Evolutionary conservation across 129 eudicot species (phyloP).

Genomic region (Dittrichia graveolens): DNA sequence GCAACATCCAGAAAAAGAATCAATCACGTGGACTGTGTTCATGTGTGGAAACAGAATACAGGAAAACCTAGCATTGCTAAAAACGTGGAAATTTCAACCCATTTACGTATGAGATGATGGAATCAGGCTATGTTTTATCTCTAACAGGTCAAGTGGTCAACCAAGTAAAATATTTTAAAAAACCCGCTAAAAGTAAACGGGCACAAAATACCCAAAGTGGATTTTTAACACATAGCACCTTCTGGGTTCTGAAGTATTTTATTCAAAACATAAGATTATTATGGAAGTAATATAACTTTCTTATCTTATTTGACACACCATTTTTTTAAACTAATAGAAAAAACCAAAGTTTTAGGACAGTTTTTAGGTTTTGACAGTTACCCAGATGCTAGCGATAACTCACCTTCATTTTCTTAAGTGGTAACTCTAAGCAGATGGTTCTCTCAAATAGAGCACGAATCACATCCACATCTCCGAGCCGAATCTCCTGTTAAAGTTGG

Average conservation of each 20-base stretch:
- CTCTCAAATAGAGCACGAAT: conserved; percentile 87
- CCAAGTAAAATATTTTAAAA: too few relatives aligned
- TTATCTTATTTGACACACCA: not conserved
- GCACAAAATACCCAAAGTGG: not conserved
- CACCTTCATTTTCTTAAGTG: conserved; percentile 82
- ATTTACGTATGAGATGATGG: not conserved
- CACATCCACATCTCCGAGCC: conserved; percentile 67
- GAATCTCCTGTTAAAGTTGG: conserved; percentile 60
- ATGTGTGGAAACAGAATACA: not conserved
- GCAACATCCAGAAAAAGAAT: conserved; percentile 31
- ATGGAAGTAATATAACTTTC: not conserved
- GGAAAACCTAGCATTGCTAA: not conserved
- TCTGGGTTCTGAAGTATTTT: not conserved
- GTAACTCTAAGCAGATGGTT: conserved; percentile 75
- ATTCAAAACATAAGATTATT: not conserved
- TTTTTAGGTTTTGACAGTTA: too few relatives aligned
- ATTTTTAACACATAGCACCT: not conserved
- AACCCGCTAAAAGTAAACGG: too few relatives aligned
- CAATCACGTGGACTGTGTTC: not conserved
- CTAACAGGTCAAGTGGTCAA: too few relatives aligned
- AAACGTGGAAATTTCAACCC: not conserved
- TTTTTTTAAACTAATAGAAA: not conserved
- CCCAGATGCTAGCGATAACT: conserved; percentile 1
- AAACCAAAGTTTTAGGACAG: too few relatives aligned
- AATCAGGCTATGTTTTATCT: too few relatives aligned